Conservation (phyloP, 176 grass and related monocot species). For the Zizania latifolia region DNA sequence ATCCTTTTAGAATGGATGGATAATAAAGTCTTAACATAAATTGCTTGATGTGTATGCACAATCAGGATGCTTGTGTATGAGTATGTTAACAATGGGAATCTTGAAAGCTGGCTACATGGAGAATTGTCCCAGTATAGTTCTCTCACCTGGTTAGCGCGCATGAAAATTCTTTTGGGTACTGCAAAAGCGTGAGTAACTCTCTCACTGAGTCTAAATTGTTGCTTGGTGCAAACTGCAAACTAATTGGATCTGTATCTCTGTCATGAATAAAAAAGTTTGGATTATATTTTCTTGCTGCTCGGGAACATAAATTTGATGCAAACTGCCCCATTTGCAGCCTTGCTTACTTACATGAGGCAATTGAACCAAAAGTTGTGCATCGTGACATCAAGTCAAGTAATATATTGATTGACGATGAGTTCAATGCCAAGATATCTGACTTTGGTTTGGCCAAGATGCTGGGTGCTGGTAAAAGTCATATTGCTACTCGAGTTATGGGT, state of each 20-base stretch:
- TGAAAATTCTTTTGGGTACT: constrained; percentile 86
- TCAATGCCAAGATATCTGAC: constrained; percentile 93
- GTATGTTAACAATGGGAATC: constrained; percentile 93
- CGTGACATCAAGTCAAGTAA: constrained; percentile 91
- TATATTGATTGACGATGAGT: constrained; percentile 93
- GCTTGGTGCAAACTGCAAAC: not conserved
- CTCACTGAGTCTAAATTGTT: constrained; percentile 19
- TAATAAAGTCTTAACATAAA: not conserved
- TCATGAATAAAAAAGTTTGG: constrained; percentile 9
- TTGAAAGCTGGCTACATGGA: constrained; percentile 95
- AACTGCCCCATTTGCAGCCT: constrained; percentile 45
- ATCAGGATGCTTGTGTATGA: constrained; percentile 96
- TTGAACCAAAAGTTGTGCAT: constrained; percentile 98
- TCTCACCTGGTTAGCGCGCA: constrained; percentile 95
- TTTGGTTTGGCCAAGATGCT: constrained; percentile 98
- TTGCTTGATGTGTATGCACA: constrained; percentile 39
- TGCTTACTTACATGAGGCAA: constrained; percentile 92
- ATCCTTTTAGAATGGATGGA: constrained; percentile 11
- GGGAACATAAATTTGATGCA: constrained; percentile 20
- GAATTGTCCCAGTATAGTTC: constrained; percentile 71
- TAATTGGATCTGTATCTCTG: not conserved
- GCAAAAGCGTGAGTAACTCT: constrained; percentile 84
- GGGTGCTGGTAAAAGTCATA: constrained; percentile 95
- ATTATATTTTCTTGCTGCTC: not conserved
- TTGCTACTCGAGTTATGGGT: constrained; percentile 97